phyloP scores from a whole-genome alignment of 1,139 yeast genomes.

The Yamadazyma songkhlaensis region DNA sequence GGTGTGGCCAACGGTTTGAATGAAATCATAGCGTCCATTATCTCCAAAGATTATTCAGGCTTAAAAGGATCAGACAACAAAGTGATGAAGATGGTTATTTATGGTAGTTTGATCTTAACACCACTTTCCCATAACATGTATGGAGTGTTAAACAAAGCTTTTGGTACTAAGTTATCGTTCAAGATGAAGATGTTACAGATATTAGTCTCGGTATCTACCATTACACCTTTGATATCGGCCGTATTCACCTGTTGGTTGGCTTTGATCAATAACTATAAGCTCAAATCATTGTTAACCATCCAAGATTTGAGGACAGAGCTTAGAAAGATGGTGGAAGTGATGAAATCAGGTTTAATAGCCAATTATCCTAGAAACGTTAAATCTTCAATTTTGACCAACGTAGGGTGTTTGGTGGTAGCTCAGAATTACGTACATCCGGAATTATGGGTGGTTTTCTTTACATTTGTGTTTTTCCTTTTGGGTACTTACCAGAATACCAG shows the following conservation, averaged over 20 bases:
- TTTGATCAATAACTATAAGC: slow-evolving; percentile 35
- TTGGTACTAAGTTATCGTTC: slow-evolving; percentile 36
- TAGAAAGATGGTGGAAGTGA: slow-evolving; percentile 16
- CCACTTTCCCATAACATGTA: slow-evolving; percentile 72
- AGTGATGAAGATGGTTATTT: slow-evolving; percentile 65
- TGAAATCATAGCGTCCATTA: slow-evolving; percentile 53
- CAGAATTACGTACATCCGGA: slow-evolving; percentile 71
- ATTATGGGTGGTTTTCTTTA: slow-evolving; percentile 84
- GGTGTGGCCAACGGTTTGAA: slow-evolving; percentile 56
- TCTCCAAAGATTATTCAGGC: slow-evolving; percentile 44
- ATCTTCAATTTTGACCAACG: slow-evolving; percentile 64
- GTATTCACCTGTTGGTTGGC: slow-evolving; percentile 57
- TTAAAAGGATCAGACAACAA: slow-evolving; percentile 23
- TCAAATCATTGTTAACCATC: slow-evolving; percentile 1
- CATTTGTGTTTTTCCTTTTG: slow-evolving; percentile 66
- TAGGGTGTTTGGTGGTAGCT: slow-evolving; percentile 64
- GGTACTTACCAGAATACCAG: slow-evolving; percentile 75
- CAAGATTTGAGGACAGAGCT: slow-evolving; percentile 20
- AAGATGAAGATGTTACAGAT: slow-evolving; percentile 54
- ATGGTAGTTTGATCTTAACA: slow-evolving; percentile 67
- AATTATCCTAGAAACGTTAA: slow-evolving; percentile 58
- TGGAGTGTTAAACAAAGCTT: slow-evolving; percentile 41
- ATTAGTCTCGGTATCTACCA: slow-evolving; percentile 54
- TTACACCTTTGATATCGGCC: slow-evolving; percentile 62
- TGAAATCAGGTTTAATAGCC: slow-evolving; percentile 40